A percentile compares a stretch with the other conserved stretches of the same genome.
These are phyloP conservation scores for Phialophora chinensis DNA, from an alignment of 2,329 filamentous ascomycete genomes.

Conservation along the genomic window DNA sequence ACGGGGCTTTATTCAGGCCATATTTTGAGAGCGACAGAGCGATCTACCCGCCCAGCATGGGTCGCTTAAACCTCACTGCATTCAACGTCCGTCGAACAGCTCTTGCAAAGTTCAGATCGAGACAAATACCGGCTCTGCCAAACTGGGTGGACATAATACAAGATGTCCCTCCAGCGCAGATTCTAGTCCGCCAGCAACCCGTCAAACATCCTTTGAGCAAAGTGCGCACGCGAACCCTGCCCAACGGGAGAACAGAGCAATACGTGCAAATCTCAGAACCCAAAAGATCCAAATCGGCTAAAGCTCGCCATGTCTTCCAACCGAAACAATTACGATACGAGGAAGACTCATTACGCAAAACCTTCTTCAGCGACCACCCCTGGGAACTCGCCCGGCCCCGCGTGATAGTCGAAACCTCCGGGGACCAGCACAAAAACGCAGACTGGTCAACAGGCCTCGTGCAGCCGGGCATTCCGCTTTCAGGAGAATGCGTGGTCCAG, in stretches of 20 bases:
- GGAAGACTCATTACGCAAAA: constrained; percentile 79
- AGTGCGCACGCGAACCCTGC: constrained; percentile 46
- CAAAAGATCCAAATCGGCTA: constrained; percentile 58
- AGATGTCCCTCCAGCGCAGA: constrained; percentile 65
- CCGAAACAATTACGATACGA: constrained; percentile 78
- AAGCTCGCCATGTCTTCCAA: constrained; percentile 74
- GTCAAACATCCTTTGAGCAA: constrained; percentile 52
- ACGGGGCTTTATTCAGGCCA: not conserved
- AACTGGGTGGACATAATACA: constrained; percentile 63
- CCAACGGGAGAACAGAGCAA: constrained; percentile 34
- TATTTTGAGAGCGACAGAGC: not conserved
- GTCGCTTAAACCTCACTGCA: constrained; percentile 55
- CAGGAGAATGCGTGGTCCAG: constrained; percentile 92
- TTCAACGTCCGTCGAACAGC: constrained; percentile 53
- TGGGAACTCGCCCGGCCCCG: constrained; percentile 94
- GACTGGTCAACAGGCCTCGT: constrained; percentile 65
- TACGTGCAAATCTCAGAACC: constrained; percentile 29
- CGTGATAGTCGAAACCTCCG: constrained; percentile 82
- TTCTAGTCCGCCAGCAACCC: constrained; percentile 64
- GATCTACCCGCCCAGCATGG: constrained; percentile 45
- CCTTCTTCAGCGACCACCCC: constrained; percentile 92
- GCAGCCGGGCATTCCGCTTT: constrained; percentile 76
- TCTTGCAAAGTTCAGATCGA: constrained; percentile 46
- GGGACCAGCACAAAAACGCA: constrained; percentile 75
- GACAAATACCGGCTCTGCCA: constrained; percentile 47